Percentiles rank a stretch among this genome's conserved stretches.
phyloP scores from a whole-genome alignment of 139 green algal genomes.

The Coelastrella sp. region DNA sequence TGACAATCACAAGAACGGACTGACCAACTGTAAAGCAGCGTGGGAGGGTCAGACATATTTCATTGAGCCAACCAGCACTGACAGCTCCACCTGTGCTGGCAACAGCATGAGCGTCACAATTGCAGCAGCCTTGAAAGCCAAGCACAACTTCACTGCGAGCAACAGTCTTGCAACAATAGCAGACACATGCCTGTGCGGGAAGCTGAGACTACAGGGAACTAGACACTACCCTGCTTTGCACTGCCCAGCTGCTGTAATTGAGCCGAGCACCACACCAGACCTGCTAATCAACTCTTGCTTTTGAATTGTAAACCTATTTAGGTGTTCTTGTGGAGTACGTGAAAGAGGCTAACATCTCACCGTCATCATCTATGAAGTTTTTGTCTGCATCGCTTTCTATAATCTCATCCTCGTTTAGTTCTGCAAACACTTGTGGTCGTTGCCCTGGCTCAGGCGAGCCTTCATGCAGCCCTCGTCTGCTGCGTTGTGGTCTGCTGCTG shows the following conservation, averaged over 20 bases:
- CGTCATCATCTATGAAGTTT: conserved; percentile 40
- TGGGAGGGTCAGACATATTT: not conserved
- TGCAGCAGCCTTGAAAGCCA: not conserved
- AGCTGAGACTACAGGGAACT: not conserved
- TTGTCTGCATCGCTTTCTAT: conserved; percentile 31
- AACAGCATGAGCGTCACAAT: not conserved
- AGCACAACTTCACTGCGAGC: not conserved
- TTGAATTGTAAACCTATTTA: not conserved
- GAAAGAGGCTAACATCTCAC: not conserved
- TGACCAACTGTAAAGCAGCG: not conserved
- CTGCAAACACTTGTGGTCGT: not conserved
- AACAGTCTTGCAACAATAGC: too few species aligned
- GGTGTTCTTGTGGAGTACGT: not conserved
- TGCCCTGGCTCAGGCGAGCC: not conserved
- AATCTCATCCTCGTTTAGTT: conserved; percentile 23
- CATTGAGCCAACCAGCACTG: not conserved
- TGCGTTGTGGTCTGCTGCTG: conserved; percentile 30
- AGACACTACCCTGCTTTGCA: not conserved
- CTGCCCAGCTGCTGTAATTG: not conserved
- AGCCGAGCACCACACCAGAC: not conserved
- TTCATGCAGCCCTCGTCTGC: conserved; percentile 4
- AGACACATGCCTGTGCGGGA: not conserved
- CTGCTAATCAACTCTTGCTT: not conserved
- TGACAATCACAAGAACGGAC: too few species aligned
- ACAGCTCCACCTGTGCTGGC: not conserved